Conservation (phyloP, 1,284 basidiomycete species). For the Ceratobasidium sp. region DNA sequence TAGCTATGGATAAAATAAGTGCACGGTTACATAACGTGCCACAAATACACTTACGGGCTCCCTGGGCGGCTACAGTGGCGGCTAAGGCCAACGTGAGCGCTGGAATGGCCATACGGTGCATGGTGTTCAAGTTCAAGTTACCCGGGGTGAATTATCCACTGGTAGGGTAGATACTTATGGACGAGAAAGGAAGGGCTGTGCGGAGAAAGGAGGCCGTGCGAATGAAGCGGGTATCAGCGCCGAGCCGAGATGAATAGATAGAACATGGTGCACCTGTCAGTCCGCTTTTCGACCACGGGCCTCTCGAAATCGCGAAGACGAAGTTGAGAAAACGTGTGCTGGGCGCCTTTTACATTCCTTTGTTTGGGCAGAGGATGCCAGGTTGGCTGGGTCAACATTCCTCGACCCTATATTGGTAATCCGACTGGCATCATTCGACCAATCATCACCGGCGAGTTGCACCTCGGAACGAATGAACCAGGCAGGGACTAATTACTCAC, state of each 20-base stretch:
- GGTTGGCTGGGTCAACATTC: no score
- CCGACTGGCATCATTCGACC: no score
- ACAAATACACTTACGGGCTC: constrained; percentile 23
- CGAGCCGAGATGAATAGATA: no score
- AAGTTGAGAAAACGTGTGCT: no score
- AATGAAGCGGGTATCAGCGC: no score
- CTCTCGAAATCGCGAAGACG: background rate
- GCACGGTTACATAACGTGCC: background rate
- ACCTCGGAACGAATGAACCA: no score
- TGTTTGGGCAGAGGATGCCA: no score
- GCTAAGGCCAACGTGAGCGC: background rate
- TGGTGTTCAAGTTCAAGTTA: background rate
- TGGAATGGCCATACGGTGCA: background rate
- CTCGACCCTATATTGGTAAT: no score
- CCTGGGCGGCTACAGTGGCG: constrained; percentile 6
- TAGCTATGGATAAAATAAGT: constrained; percentile 2
- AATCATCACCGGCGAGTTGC: background rate
- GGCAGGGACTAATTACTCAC: no score
- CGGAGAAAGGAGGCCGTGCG: no score
- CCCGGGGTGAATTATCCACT: background rate
- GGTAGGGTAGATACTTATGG: background rate
- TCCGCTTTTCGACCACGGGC: background rate
- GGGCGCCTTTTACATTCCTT: background rate
- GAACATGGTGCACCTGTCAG: no score
- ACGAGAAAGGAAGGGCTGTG: no score